Evolutionary conservation across 2,329 filamentous ascomycete species (phyloP).

Genomic region (Xylariales sp.): DNA sequence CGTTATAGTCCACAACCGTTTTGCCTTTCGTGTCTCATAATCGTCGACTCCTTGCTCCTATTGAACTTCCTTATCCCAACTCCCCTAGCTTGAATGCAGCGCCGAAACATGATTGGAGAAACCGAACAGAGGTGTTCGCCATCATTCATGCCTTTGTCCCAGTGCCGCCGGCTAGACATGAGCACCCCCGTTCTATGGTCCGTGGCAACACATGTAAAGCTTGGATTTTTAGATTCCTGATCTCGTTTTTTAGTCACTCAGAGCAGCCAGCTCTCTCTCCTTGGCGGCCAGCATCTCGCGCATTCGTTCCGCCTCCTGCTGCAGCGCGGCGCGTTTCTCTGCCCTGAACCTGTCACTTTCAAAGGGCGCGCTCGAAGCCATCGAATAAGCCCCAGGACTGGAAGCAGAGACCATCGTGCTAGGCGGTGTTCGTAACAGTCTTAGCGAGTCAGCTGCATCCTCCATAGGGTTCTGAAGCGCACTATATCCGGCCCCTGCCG

Average conservation of each 20-base stretch:
- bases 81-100: too few species aligned
- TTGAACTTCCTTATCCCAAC: too few species aligned
- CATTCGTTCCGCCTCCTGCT: constrained; percentile 73
- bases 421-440: constrained; percentile 39
- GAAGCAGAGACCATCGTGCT: constrained; percentile 35
- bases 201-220: too few species aligned
- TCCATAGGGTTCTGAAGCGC: constrained; percentile 23
- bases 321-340: constrained; percentile 61
- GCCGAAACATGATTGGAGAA: too few species aligned
- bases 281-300: constrained; percentile 67
- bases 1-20: too few species aligned
- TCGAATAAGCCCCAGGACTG: constrained; percentile 36
- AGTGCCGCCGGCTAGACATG: too few species aligned
- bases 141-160: too few species aligned
- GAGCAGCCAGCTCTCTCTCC: constrained; percentile 63
- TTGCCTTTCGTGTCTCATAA: too few species aligned
- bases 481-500: constrained; percentile 27
- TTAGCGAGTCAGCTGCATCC: constrained; percentile 34
- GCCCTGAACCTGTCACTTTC: constrained; percentile 51
- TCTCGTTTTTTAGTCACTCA: constrained; percentile 31
- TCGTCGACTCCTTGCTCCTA: too few species aligned
- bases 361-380: constrained; percentile 22
- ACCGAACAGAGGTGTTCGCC: too few species aligned
- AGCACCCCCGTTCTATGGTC: too few species aligned
- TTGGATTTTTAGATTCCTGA: too few species aligned